phyloP scores from a whole-genome alignment of 352 stramenopile species.

The Thraustochytrium striatum region DNA sequence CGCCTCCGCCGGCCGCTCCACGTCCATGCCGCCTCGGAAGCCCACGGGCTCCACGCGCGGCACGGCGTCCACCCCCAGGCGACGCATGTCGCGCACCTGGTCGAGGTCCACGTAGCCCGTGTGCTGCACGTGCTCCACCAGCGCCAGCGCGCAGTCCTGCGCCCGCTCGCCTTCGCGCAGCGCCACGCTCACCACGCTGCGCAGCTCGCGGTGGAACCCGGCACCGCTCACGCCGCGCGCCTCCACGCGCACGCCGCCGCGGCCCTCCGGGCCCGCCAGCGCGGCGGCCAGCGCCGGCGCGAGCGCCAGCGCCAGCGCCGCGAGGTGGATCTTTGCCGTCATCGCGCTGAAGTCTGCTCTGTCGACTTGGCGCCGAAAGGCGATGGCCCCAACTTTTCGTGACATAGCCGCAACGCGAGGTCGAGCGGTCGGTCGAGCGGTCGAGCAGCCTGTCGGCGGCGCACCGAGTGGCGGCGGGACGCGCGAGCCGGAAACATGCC shows the following conservation, averaged over 20 bases:
- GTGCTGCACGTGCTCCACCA: conserved; percentile 6
- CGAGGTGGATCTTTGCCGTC: no score
- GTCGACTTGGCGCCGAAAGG: no score
- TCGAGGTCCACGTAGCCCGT: not conserved
- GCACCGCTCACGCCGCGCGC: not conserved
- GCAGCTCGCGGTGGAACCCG: conserved; percentile 16
- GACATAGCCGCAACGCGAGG: no score
- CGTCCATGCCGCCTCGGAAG: not conserved
- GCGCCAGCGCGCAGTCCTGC: not conserved
- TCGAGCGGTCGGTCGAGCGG: no score
- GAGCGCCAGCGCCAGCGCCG: no score
- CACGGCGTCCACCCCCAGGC: conserved; percentile 12
- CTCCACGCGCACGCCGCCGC: not conserved
- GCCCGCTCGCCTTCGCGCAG: not conserved
- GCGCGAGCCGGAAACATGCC: no score
- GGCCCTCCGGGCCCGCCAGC: no score
- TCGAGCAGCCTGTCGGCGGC: no score
- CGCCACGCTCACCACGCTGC: conserved; percentile 4
- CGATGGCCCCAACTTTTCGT: no score
- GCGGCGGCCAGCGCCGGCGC: no score
- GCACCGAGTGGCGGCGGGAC: no score
- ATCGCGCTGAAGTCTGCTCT: no score
- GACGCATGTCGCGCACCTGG: not conserved
- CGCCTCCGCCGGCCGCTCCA: conserved; percentile 6
- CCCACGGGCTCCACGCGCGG: not conserved